phyloP scores from a whole-genome alignment of 768 basidiomycete species.

The Nidularia sp. region DNA sequence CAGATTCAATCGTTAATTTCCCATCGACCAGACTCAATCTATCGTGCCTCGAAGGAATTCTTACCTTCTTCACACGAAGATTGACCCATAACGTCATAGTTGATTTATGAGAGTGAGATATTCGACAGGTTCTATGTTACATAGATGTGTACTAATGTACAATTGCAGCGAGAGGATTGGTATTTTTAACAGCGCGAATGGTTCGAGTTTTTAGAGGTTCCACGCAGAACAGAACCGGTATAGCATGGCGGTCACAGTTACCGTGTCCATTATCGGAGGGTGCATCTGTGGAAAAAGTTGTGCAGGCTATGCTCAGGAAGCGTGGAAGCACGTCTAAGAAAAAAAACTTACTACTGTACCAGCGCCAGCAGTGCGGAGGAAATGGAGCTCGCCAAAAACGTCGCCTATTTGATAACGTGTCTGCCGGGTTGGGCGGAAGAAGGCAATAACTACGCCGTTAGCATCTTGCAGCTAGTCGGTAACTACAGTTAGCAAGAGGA shows the following conservation, averaged over 20 bases:
- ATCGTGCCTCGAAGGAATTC: neutral
- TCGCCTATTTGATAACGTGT: constrained; percentile 84
- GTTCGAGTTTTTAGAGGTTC: constrained; percentile 33
- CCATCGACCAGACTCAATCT: neutral
- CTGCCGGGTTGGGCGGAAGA: constrained; percentile 73
- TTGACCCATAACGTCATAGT: neutral
- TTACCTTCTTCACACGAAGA: neutral
- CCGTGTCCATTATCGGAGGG: constrained; percentile 87
- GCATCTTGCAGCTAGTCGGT: constrained; percentile 66
- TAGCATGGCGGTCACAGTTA: constrained; percentile 81
- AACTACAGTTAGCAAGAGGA: constrained; percentile 11
- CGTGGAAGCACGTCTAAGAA: constrained; percentile 3
- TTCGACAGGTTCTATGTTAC: neutral
- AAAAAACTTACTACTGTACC: constrained; percentile 68
- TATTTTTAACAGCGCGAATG: constrained; percentile 2
- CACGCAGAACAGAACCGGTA: constrained; percentile 70
- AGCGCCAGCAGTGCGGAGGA: constrained; percentile 72
- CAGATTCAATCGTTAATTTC: constrained; percentile 4
- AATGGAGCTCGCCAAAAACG: constrained; percentile 83
- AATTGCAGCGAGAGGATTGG: constrained; percentile 7
- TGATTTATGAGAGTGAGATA: neutral
- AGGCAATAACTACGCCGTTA: constrained; percentile 66
- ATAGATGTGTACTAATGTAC: constrained; percentile 13
- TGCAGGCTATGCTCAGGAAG: too few relatives aligned
- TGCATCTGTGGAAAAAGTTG: constrained; percentile 52